phyloP scores from a whole-genome alignment of 2,329 filamentous ascomycete species.

The Botrytis fabae region DNA sequence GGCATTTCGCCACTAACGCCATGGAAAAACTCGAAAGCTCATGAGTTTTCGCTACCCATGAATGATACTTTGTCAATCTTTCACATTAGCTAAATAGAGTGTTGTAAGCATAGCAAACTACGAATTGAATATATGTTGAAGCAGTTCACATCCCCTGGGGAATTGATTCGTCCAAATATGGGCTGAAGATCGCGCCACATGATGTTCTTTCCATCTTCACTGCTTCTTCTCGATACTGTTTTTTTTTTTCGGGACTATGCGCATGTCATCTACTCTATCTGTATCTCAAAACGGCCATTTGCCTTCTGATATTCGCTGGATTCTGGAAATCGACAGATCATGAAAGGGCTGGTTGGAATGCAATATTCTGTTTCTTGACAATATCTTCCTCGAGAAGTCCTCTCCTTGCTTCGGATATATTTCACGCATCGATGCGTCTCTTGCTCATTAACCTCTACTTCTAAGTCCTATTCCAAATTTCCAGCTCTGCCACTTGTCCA shows the following conservation, averaged over 20 bases:
- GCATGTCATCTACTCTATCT: neutral
- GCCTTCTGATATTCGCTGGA: neutral
- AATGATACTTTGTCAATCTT: neutral
- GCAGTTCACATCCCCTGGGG: neutral
- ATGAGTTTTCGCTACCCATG: neutral
- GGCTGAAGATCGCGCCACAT: neutral
- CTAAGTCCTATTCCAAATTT: neutral
- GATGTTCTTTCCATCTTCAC: neutral
- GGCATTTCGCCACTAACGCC: slow-evolving; percentile 9
- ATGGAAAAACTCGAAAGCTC: slow-evolving; percentile 2
- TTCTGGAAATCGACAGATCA: neutral
- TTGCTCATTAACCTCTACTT: neutral
- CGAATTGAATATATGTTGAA: neutral
- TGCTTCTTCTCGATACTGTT: neutral
- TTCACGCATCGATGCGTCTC: neutral
- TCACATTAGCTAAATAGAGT: neutral
- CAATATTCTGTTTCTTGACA: neutral
- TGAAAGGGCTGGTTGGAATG: neutral
- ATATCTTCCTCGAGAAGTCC: neutral
- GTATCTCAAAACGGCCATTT: neutral
- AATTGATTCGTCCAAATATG: neutral
- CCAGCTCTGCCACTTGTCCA: neutral
- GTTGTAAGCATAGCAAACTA: neutral
- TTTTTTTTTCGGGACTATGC: neutral
- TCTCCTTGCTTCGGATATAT: neutral